phyloP scores from a whole-genome alignment of 345 rosid species.

The Citrus sinensis region DVS_A1.0 CM039162.1:4182001-4182500 shows the following conservation, averaged over 20 bases:
- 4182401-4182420: constrained; percentile 96
- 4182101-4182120: constrained; percentile 97
- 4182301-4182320: not conserved
- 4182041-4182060: constrained; percentile 82
- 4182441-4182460: constrained; percentile 18
- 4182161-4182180: constrained; percentile 48
- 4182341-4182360: constrained; percentile 94
- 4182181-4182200: constrained; percentile 13
- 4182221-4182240: not conserved
- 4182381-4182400: constrained; percentile 98
- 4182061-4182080: constrained; percentile 72
- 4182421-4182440: constrained; percentile 86
- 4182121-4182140: constrained; percentile 98
- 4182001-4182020: not conserved
- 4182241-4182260: not conserved
- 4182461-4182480: constrained; percentile 17
- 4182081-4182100: constrained; percentile 98
- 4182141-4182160: constrained; percentile 97
- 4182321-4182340: constrained; percentile 19
- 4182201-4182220: not conserved
- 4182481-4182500: constrained; percentile 13
- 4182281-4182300: constrained; percentile 7
- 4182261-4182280: not conserved
- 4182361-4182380: constrained; percentile 95
- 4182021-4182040: constrained; percentile 13